Evolutionary conservation across 148 eudicot species (phyloP), one percentile per base, ranked within the genome.

Genomic region (Rhododendron simsii): DNA sequence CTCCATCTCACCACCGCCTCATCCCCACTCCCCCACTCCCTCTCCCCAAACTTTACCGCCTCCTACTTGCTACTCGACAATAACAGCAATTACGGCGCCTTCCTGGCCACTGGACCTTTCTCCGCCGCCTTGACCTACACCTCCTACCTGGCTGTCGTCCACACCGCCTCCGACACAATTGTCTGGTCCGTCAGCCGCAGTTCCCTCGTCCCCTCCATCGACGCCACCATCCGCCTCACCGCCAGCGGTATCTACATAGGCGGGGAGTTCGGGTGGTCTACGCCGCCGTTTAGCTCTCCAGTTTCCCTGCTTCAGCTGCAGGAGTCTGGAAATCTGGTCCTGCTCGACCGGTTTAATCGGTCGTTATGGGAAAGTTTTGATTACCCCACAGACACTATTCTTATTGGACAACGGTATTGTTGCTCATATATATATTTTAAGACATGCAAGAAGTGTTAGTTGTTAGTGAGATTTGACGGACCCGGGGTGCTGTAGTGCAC

Each of bases 121-220:
- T 95, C 86, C 87, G 91, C 86, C 67, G 96, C 96, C 20, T 91
- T 92, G 33, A 85, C 93, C 44, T 89, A 76, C 89, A 90, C 86
- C 35, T 91, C 86, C 88, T 93, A 91, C 88, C 86, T 95, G 21
- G 90, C 92, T 76, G 85, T 95, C 81, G 86, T 92, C 89, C 98
- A 95, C 77, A 86, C 74, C n/a, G 90, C 67, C 23, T 92, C 98
- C 57, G 78, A 86, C 85, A 79, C 89, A 80, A 77, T 93, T 86
- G 77, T 86, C 48, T 95, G 98, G 98, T 87, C 96, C 1, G 96
- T 95, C 13, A 93, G 93, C 57, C 94, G 91, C 5, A 91, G 92
- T 82, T 81, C 37, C 37, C 37, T 35, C 37, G 37, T 87, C 73
- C 94, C 96, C 37, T 92, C 96, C 9, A 86, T 35, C 37, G 1